Evolutionary conservation across 176 grass and related monocot species (phyloP).

Genomic region (Aegilops speltoides): DNA sequence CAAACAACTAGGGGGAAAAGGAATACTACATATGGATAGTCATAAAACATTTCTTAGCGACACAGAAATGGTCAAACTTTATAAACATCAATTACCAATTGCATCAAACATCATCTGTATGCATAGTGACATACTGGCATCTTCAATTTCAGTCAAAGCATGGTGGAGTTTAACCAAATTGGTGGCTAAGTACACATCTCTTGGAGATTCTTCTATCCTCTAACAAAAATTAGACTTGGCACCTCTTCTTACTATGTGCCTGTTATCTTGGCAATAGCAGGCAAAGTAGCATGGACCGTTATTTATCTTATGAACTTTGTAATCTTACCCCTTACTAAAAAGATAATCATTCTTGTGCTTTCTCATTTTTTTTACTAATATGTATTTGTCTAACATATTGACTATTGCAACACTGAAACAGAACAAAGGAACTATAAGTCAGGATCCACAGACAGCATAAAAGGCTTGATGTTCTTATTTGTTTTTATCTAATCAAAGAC

Average conservation of each 20-base stretch:
- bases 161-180: neutral
- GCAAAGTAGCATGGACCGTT: neutral
- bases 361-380: neutral
- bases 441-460: slow-evolving; percentile 1
- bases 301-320: neutral
- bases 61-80: neutral
- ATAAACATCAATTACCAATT: neutral
- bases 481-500: neutral
- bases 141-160: neutral
- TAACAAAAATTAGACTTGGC: neutral
- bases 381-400: neutral
- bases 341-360: neutral
- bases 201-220: neutral
- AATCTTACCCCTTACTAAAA: neutral
- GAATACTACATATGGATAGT: neutral
- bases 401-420: neutral
- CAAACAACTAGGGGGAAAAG: neutral
- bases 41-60: slow-evolving; percentile 7
- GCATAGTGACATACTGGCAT: neutral
- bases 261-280: neutral
- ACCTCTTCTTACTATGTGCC: neutral
- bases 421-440: neutral
- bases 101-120: neutral
- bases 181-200: neutral
- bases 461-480: neutral